Evolutionary conservation across 208 protist genomes (phyloP).

Genomic region (Porcisia deanei): DNA sequence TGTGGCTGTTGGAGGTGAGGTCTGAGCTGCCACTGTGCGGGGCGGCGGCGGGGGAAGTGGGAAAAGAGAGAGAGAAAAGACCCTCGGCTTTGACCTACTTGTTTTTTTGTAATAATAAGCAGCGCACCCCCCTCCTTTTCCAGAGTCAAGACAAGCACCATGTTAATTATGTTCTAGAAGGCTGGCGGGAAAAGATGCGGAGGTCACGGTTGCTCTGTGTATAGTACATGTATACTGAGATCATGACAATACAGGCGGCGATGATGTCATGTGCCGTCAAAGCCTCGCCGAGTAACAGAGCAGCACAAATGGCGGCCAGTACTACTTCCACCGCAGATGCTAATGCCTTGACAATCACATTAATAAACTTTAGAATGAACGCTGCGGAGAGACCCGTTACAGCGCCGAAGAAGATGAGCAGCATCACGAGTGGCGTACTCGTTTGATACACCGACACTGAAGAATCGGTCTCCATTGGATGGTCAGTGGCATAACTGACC

Average conservation of each 20-base stretch:
- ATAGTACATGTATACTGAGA: slow-evolving; percentile 55
- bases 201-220: slow-evolving; percentile 31
- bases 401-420: slow-evolving; percentile 51
- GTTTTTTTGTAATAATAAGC: no score
- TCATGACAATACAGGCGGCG: slow-evolving; percentile 49
- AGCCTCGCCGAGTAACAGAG: slow-evolving; percentile 43
- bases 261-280: slow-evolving; percentile 49
- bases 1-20: no score
- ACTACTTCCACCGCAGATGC: slow-evolving; percentile 66
- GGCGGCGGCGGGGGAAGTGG: no score
- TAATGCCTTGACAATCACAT: slow-evolving; percentile 77
- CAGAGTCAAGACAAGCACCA: no score
- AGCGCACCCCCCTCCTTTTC: no score
- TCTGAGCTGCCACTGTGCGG: no score
- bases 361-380: slow-evolving; percentile 83
- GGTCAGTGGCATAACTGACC: not conserved
- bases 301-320: slow-evolving; percentile 42
- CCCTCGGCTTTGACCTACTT: no score
- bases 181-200: not conserved
- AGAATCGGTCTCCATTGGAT: not conserved
- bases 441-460: not conserved
- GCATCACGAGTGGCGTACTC: slow-evolving; percentile 20
- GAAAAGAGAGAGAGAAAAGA: no score
- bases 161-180: not conserved
- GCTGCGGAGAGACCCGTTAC: slow-evolving; percentile 53